These are phyloP conservation scores for Lactarius sanguifluus DNA, from an alignment of 768 basidiomycete genomes.

Conservation along the genomic window DNA sequence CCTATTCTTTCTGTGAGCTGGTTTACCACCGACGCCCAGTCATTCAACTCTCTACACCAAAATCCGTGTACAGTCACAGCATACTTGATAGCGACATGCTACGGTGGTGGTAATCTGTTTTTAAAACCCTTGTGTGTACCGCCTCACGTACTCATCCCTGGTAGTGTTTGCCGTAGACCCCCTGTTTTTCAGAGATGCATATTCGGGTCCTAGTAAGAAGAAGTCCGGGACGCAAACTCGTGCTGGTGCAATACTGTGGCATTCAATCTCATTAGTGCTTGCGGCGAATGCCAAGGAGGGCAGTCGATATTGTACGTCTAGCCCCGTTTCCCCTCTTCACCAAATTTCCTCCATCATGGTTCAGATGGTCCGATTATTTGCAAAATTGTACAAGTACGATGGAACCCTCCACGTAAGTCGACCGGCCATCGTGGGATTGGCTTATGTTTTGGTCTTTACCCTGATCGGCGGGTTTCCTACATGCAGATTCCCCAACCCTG, in stretches of 20 bases:
- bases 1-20: neutral
- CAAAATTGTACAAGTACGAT: neutral
- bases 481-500: slow-evolving; percentile 11
- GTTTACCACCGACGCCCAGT: neutral
- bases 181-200: neutral
- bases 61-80: neutral
- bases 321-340: neutral
- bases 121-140: neutral
- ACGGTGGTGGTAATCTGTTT: neutral
- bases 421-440: neutral
- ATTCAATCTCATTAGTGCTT: neutral
- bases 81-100: neutral
- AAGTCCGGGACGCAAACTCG: neutral
- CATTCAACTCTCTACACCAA: neutral
- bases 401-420: neutral
- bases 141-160: neutral
- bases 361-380: neutral
- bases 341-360: neutral
- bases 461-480: neutral
- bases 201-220: neutral
- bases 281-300: neutral
- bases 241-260: neutral
- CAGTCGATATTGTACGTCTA: neutral
- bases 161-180: neutral
- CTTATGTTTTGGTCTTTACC: neutral